A percentile compares a stretch with the other conserved stretches of the same genome.
These are phyloP conservation scores for Fusarium proliferatum DNA, from an alignment of 2,329 filamentous ascomycete genomes.

Conservation along the genomic window DNA sequence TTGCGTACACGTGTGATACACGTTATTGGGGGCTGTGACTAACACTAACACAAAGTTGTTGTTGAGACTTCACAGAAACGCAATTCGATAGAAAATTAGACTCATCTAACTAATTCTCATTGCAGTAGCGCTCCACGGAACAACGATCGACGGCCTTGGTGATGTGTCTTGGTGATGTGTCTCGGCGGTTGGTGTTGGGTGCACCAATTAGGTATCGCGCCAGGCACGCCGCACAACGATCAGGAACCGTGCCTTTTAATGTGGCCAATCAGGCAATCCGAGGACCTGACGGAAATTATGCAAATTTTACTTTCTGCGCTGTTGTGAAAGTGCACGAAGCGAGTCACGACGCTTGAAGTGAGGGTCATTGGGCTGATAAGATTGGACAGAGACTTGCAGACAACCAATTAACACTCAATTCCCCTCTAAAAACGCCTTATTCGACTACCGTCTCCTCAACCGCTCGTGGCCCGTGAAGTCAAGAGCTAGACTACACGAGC, in stretches of 20 bases:
- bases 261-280: conserved; percentile 12
- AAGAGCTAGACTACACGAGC: too few relatives aligned
- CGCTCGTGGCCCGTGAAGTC: not conserved
- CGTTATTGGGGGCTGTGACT: not conserved
- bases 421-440: conserved; percentile 13
- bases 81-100: conserved; percentile 13
- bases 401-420: conserved; percentile 3
- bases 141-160: conserved; percentile 11
- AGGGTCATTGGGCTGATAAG: conserved; percentile 13
- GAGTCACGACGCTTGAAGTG: conserved; percentile 8
- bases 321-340: conserved; percentile 17
- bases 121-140: conserved; percentile 28
- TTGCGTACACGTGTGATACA: not conserved
- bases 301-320: conserved; percentile 45
- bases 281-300: conserved; percentile 41
- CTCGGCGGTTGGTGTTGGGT: not conserved
- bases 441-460: not conserved
- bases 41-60: not conserved
- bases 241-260: conserved; percentile 39
- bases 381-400: conserved; percentile 17
- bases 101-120: conserved; percentile 33
- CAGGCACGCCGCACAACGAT: conserved; percentile 34
- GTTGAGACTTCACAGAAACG: not conserved
- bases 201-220: conserved; percentile 29
- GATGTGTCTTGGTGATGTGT: not conserved